Evolutionary conservation across 768 basidiomycete genomes (phyloP).

Genomic region (Suillus ampliporus): DNA sequence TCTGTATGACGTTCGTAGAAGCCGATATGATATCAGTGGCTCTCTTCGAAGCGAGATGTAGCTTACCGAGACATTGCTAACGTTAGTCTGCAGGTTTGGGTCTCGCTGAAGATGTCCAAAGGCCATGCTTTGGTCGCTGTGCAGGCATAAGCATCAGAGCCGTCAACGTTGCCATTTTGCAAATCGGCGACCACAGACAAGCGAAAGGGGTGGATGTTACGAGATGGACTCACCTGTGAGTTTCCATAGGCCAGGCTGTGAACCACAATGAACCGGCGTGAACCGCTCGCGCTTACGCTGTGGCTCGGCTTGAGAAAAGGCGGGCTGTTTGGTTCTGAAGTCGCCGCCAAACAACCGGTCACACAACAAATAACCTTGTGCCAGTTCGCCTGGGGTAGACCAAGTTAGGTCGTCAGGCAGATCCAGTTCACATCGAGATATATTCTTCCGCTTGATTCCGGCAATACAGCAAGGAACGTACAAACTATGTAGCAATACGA

Average conservation of each 20-base stretch:
- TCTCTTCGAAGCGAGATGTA: constrained; percentile 30
- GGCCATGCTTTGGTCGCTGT: constrained; percentile 64
- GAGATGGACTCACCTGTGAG: constrained; percentile 39
- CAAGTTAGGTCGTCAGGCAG: not conserved
- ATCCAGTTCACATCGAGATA: not conserved
- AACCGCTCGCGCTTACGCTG: constrained; percentile 39
- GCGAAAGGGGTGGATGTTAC: constrained; percentile 11
- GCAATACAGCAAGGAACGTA: constrained; percentile 14
- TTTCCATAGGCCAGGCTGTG: constrained; percentile 33
- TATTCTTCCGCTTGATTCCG: constrained; percentile 1
- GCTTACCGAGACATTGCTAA: constrained; percentile 65
- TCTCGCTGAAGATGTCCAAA: constrained; percentile 67
- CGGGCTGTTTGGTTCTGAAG: constrained; percentile 20
- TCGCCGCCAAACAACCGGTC: constrained; percentile 28
- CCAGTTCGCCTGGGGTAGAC: constrained; percentile 25
- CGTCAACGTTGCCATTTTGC: constrained; percentile 23
- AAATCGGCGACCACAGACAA: constrained; percentile 8
- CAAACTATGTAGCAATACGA: constrained; percentile 19
- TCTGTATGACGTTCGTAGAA: constrained; percentile 40
- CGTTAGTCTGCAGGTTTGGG: constrained; percentile 46
- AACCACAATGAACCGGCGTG: constrained; percentile 44
- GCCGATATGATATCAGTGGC: constrained; percentile 29
- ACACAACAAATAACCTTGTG: constrained; percentile 15
- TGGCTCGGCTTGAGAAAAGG: constrained; percentile 37
- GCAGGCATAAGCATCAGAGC: constrained; percentile 26